Base-by-base conservation (phyloP, 805 yeast genomes). In the Saccharomycopsis amapae region DNA sequence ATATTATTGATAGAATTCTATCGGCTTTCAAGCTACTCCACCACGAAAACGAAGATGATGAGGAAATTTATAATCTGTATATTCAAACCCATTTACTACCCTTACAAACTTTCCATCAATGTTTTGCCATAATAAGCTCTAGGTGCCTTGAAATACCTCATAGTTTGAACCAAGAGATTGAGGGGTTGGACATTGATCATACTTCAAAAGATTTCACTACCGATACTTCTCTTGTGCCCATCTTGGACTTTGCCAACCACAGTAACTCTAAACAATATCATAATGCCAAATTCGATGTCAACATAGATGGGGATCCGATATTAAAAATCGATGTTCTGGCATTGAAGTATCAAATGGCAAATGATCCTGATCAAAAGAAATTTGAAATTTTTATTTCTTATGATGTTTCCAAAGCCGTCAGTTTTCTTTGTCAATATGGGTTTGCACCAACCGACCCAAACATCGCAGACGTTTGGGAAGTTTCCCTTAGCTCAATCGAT, bases 191-290 rank as follows among this genome's bases (percentile, higher is more conserved):
- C 5, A n/a, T 6, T 5, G 9, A n/a, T 5, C 13, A 26, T 10
- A 15, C 34, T 5, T 5, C 9, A 33, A 25, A 20, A 18, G 13
- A 12, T 18, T 42, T 18, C 35, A 15, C 19, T n/a, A 34, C 46
- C 4, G 35, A 24, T 19, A 18, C 15, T 5, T 19, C 23, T n/a
- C 15, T 44, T 19, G 47, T 44, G 5, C 47, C 47, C 3, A 5
- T 44, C 3, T 7, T 44, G 10, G 47, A 44, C 25, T 44, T 44
- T 32, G 43, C 47, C n/a, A 44, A 44, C 38, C 47, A 44, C 22
- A 4, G 26, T 6, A 32, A 32, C 13, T 7, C n/a, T 12, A 15
- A 33, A n/a, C 12, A 18, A 5, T 7, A 3, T 7, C 17, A 20
- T 5, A 44, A 44, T 32, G 47, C 47, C 15, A 13, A 13, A 9